Evolutionary conservation across 2,329 filamentous ascomycete species (phyloP).

Genomic region (Pseudocercospora eumusae): DNA sequence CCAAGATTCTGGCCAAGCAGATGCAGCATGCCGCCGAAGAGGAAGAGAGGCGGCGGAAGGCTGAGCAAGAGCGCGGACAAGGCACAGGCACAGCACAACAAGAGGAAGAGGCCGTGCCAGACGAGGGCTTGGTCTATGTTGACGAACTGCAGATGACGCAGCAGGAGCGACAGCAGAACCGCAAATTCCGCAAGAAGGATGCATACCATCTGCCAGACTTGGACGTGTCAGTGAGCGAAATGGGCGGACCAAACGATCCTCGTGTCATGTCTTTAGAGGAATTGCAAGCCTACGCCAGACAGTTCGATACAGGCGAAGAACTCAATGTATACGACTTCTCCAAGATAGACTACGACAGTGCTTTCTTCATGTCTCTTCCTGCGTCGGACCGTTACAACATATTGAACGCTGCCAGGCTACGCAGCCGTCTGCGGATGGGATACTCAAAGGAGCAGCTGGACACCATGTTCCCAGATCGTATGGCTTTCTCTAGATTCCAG

Average conservation of each 20-base stretch:
- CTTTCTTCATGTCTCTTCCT: conserved; percentile 91
- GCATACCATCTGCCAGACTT: conserved; percentile 93
- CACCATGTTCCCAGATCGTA: conserved; percentile 93
- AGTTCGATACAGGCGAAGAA: conserved; percentile 90
- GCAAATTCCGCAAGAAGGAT: conserved; percentile 87
- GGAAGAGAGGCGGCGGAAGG: conserved; percentile 67
- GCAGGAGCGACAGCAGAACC: conserved; percentile 70
- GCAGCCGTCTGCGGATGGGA: conserved; percentile 90
- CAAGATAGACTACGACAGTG: conserved; percentile 96
- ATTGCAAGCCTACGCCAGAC: conserved; percentile 86
- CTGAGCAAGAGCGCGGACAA: conserved; percentile 38
- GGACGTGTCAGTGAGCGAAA: conserved; percentile 72
- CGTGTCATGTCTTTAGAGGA: conserved; percentile 96
- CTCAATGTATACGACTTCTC: conserved; percentile 88
- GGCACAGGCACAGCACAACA: conserved; percentile 38
- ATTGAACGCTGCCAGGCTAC: conserved; percentile 83
- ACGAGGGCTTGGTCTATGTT: conserved; percentile 77
- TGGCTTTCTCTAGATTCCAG: conserved; percentile 96
- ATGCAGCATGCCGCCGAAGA: conserved; percentile 90
- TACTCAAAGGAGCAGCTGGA: conserved; percentile 95
- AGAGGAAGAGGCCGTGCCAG: conserved; percentile 67
- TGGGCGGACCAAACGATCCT: conserved; percentile 89
- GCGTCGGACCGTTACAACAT: conserved; percentile 95
- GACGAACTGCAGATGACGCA: conserved; percentile 83
- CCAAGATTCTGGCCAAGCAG: conserved; percentile 87